Evolutionary conservation across 1,284 basidiomycete species (phyloP).

Genomic region (Ganoderma sinense): DNA sequence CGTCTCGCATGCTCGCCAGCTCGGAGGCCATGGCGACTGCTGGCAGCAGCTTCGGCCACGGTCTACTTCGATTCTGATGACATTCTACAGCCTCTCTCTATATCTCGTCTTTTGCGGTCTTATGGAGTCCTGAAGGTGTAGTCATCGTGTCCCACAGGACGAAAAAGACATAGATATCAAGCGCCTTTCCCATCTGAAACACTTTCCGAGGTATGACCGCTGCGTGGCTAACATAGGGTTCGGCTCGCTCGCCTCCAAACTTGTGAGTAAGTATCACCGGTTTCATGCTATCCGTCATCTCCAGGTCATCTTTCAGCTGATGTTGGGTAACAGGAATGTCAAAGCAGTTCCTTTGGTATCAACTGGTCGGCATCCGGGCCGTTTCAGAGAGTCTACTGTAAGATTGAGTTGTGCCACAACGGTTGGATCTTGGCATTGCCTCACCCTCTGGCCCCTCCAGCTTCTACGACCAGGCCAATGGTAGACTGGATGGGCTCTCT

Average conservation of each 20-base stretch:
- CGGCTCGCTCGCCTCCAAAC: background rate
- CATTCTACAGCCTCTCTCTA: background rate
- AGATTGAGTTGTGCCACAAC: background rate
- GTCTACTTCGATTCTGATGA: background rate
- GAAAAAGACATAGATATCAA: background rate
- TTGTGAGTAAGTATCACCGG: background rate
- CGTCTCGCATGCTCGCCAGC: background rate
- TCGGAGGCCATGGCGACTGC: background rate
- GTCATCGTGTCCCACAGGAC: background rate
- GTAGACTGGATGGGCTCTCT: background rate
- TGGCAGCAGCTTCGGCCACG: background rate
- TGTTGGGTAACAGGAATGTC: background rate
- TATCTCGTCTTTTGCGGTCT: background rate
- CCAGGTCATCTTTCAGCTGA: background rate
- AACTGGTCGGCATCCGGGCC: background rate
- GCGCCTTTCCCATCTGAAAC: background rate
- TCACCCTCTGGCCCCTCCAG: slow-evolving; percentile 9
- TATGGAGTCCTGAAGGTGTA: background rate
- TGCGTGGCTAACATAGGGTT: background rate
- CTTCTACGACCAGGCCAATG: slow-evolving; percentile 6
- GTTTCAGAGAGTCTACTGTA: background rate
- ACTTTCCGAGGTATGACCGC: background rate
- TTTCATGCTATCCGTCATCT: background rate
- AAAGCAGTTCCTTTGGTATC: background rate
- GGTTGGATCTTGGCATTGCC: slow-evolving; percentile 4